These are phyloP conservation scores for Periglandula ipomoeae DNA, from an alignment of 2,329 filamentous ascomycete genomes.

Conservation along the genomic window DNA sequence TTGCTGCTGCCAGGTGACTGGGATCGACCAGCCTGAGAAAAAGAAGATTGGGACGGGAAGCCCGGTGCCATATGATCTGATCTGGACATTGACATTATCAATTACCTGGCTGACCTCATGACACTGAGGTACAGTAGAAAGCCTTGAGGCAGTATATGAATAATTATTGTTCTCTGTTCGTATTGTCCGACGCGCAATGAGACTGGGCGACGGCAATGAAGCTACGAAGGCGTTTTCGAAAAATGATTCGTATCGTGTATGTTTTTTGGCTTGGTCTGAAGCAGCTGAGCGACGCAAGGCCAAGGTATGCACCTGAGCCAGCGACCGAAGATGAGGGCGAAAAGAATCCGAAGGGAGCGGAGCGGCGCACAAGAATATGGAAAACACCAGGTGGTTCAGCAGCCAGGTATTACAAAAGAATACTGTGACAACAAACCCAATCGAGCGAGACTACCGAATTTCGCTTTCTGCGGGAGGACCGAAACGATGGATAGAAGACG, in stretches of 20 bases:
- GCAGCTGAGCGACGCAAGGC: neutral
- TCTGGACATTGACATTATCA: slow-evolving; percentile 87
- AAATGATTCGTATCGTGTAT: neutral
- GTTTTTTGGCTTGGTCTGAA: neutral
- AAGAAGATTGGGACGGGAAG: slow-evolving; percentile 61
- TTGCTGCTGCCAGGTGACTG: slow-evolving; percentile 72
- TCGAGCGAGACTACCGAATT: slow-evolving; percentile 1
- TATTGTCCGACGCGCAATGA: slow-evolving; percentile 3
- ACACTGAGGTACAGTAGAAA: slow-evolving; percentile 6
- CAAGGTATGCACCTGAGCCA: neutral
- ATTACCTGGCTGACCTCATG: slow-evolving; percentile 46
- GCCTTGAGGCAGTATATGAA: neutral
- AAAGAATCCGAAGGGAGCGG: neutral
- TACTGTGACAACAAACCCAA: slow-evolving; percentile 14
- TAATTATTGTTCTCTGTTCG: slow-evolving; percentile 3
- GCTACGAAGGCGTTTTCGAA: neutral
- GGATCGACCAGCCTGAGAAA: slow-evolving; percentile 56
- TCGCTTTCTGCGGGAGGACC: neutral
- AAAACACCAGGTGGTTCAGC: slow-evolving; percentile 14
- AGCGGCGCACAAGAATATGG: slow-evolving; percentile 5
- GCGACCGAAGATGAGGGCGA: neutral
- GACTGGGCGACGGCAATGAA: slow-evolving; percentile 4
- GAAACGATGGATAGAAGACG: neutral
- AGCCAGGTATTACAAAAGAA: slow-evolving; percentile 26
- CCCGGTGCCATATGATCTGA: slow-evolving; percentile 80